A percentile compares a stretch with the other conserved stretches of the same genome.
Conservation (phyloP, 2,329 filamentous ascomycete genomes). For the Aschersonia sp. region DNA sequence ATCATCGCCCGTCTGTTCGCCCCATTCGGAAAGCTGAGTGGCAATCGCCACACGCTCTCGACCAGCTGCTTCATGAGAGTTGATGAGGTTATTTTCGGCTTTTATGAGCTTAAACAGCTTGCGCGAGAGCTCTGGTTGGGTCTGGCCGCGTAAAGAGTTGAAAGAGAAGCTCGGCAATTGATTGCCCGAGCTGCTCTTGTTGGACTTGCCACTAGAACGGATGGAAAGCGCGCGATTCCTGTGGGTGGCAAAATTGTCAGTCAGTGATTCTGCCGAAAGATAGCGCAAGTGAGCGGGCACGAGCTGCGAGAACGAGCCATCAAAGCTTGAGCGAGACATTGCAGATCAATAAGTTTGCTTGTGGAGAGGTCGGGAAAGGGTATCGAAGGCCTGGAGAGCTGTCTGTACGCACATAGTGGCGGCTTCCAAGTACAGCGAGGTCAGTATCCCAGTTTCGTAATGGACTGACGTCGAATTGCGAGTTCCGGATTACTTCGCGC, state of each 20-base stretch:
- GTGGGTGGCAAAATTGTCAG: conserved; percentile 12
- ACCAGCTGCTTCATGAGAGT: conserved; percentile 70
- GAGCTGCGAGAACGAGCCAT: conserved; percentile 11
- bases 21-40: conserved; percentile 89
- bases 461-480: too few species aligned
- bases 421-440: background rate
- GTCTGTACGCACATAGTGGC: conserved; percentile 3
- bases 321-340: conserved; percentile 19
- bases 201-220: conserved; percentile 48
- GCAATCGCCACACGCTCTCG: conserved; percentile 77
- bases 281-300: conserved; percentile 7
- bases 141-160: conserved; percentile 68
- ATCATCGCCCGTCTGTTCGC: conserved; percentile 80
- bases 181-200: conserved; percentile 21
- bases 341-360: background rate
- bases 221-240: conserved; percentile 66
- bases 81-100: conserved; percentile 78
- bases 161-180: conserved; percentile 63
- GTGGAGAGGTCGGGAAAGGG: background rate
- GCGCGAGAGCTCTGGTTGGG: conserved; percentile 79
- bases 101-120: conserved; percentile 90
- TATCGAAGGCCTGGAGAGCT: too few species aligned
- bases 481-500: too few species aligned
- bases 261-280: conserved; percentile 7
- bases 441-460: background rate